Conservation (phyloP, 495 filamentous ascomycete species). For the Aspergillus cristatus region DNA sequence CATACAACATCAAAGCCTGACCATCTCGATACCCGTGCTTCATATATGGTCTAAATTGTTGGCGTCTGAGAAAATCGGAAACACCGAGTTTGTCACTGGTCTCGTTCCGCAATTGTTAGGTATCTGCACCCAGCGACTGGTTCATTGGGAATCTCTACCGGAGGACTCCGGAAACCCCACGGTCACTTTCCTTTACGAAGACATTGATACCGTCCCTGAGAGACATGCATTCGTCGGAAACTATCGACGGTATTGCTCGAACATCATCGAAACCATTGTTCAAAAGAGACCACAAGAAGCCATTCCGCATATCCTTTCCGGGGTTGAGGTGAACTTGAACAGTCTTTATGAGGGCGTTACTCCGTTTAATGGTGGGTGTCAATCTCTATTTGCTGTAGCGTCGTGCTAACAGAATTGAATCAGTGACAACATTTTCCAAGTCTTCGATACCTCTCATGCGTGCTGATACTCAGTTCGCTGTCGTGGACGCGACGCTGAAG, state of each 20-base stretch:
- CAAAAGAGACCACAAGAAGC: conserved; percentile 72
- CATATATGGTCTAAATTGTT: conserved; percentile 81
- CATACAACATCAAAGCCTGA: conserved; percentile 75
- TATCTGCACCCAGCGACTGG: conserved; percentile 63
- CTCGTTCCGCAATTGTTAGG: conserved; percentile 70
- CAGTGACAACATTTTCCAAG: conserved; percentile 70
- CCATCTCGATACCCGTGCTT: conserved; percentile 86
- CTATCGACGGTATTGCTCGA: conserved; percentile 80
- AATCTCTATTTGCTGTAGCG: too few species aligned
- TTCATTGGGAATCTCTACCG: conserved; percentile 78
- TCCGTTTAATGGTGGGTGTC: conserved; percentile 55
- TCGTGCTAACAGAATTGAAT: conserved; percentile 19
- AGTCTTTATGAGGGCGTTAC: conserved; percentile 64
- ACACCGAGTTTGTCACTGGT: conserved; percentile 55
- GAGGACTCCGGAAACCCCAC: conserved; percentile 72
- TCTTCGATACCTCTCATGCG: conserved; percentile 65
- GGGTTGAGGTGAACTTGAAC: conserved; percentile 63
- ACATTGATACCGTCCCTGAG: conserved; percentile 92
- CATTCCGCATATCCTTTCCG: conserved; percentile 70
- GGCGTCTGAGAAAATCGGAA: conserved; percentile 51
- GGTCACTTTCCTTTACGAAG: conserved; percentile 73
- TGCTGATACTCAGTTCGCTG: conserved; percentile 80
- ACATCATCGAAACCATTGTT: conserved; percentile 77
- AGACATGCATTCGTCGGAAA: conserved; percentile 96
- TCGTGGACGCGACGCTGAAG: conserved; percentile 85